Evolutionary conservation across 208 protist species (phyloP), one percentile per base, ranked within the genome.

Genomic region (Naegleria fowleri): DNA sequence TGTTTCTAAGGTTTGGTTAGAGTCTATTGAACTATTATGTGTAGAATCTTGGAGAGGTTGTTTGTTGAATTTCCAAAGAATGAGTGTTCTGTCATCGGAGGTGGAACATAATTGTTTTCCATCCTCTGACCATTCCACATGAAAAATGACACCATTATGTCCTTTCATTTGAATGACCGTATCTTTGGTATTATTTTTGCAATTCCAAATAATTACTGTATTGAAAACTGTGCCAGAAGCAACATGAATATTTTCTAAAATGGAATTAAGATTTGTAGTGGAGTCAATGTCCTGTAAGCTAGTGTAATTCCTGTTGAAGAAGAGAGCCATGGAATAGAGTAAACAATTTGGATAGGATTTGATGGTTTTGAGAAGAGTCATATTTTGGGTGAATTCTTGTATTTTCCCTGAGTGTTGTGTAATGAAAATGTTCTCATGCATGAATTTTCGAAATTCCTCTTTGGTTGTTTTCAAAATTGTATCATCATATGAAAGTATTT

Each of bases 291-390:
- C n/a, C n/a, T n/a, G n/a, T n/a, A n/a, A n/a, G n/a, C n/a, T 67
- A 48, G 25, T 4, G 16, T 16, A 1, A 29, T 29, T 75, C 16
- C 25, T 29, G 25, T 75, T 75, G 25, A 75, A 75, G 67, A 36
- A 79, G 7, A 79, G 9, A 15, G 67, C 29, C 83, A 86, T 86
- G 36, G 83, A 86, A n/a, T 86, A 86, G 9, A 86, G 40, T 25
- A 86, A 86, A 86, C 83, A 86, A 86, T 86, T 86, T 33, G 39
- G 39, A 13, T n/a, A 51, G 16, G n/a, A 33, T 36, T n/a, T 48
- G 0, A 39, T 4, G 4, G 36, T 29, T 41, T 0, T 40, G 2
- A 84, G 39, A 40, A 22, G 16, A 29, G 0, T 41, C 16, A 84
- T 22, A 67, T 67, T 1, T 15, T 67, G 11, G 55, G 4, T 29